Evolutionary conservation across 345 rosid genomes (phyloP).

Genomic region (Eucalyptus dawsonii): DNA sequence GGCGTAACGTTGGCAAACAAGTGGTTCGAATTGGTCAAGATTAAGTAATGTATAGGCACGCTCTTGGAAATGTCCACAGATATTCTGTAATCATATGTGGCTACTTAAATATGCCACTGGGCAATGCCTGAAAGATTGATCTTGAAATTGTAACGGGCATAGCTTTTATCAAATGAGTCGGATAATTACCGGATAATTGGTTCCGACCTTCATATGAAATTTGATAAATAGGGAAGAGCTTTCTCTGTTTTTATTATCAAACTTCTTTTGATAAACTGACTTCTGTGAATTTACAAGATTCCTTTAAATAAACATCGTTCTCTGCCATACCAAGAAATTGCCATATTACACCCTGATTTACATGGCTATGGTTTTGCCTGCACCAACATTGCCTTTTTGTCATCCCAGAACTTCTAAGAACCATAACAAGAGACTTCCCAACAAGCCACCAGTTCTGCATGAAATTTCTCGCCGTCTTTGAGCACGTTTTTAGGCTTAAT

Average conservation of each 20-base stretch:
- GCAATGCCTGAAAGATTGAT: not conserved
- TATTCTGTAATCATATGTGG: not conserved
- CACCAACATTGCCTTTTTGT: not conserved
- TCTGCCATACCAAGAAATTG: not conserved
- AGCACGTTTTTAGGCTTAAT: not conserved
- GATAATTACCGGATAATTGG: not conserved
- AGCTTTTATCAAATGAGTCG: not conserved
- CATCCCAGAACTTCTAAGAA: not conserved
- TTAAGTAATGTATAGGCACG: not conserved
- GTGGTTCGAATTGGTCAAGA: slow-evolving; percentile 7
- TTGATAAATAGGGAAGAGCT: not conserved
- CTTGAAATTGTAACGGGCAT: not conserved
- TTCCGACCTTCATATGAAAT: not conserved
- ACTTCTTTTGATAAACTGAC: not conserved
- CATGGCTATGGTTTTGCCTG: not conserved
- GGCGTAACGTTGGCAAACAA: slow-evolving; percentile 14
- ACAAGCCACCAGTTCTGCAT: not conserved
- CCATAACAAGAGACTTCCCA: not conserved
- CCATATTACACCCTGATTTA: not conserved
- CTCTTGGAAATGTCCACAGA: not conserved
- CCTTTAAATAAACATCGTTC: not conserved
- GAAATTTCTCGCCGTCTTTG: not conserved
- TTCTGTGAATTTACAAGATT: not conserved
- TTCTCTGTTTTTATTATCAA: not conserved
- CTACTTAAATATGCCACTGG: not conserved